These are phyloP conservation scores for Dictyostelium citrinum DNA, from an alignment of 78 protist genomes.

Conservation along the genomic window DNA sequence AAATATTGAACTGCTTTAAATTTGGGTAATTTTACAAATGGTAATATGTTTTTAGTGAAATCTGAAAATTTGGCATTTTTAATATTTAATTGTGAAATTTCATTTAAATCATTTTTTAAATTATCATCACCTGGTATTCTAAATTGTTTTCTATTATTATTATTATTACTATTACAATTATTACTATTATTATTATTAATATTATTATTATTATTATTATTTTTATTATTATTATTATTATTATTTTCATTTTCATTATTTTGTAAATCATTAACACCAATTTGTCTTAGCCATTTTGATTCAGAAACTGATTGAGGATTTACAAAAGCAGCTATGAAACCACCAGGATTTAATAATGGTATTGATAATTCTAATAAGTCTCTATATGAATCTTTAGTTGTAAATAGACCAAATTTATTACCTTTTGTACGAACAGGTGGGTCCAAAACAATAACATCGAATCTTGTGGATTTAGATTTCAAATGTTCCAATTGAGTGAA, in stretches of 20 bases:
- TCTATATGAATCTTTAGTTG: constrained; percentile 29
- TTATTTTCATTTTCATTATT: neutral
- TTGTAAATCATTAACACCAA: constrained; percentile 16
- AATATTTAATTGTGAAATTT: constrained; percentile 18
- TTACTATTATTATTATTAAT: too few species aligned
- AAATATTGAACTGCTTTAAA: constrained; percentile 17
- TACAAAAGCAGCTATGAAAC: constrained; percentile 26
- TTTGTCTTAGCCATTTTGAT: constrained; percentile 45
- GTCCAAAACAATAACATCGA: constrained; percentile 42
- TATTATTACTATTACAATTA: too few species aligned
- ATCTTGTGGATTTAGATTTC: neutral
- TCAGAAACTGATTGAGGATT: neutral
- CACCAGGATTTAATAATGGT: constrained; percentile 40
- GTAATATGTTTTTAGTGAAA: neutral
- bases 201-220: too few species aligned
- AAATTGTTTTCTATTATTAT: neutral
- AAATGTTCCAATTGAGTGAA: neutral
- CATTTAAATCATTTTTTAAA: neutral
- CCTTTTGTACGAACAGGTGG: constrained; percentile 25
- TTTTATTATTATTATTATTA: too few species aligned
- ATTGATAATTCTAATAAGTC: neutral
- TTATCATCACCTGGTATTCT: neutral
- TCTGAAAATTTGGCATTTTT: constrained; percentile 18
- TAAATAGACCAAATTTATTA: neutral
- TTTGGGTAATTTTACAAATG: neutral